A percentile compares a stretch with the other conserved stretches of the same genome.
These are phyloP conservation scores for Cutaneotrichosporon dermatis DNA, from an alignment of 1,284 basidiomycete genomes.

Conservation along the genomic window DNA sequence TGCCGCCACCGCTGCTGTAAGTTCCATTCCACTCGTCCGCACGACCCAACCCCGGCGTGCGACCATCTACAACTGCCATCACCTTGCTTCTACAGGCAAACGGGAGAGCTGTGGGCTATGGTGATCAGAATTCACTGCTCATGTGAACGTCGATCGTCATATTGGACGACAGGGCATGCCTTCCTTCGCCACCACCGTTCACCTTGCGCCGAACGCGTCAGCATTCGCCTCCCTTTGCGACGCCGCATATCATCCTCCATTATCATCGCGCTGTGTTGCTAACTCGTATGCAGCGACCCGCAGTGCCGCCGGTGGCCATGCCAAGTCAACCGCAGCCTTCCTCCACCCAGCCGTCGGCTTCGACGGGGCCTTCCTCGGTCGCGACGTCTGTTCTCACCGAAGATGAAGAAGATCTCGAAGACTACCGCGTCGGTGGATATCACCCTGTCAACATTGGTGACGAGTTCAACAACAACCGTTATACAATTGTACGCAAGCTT, in stretches of 20 bases:
- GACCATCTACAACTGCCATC: not conserved
- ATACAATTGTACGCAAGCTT: conserved; percentile 88
- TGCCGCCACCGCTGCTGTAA: conserved; percentile 1
- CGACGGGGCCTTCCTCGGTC: conserved; percentile 33
- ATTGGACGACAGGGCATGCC: not conserved
- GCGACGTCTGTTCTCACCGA: conserved; percentile 48
- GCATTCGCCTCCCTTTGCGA: not conserved
- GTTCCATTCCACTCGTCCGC: not conserved
- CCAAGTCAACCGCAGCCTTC: conserved; percentile 13
- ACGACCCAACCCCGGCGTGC: not conserved
- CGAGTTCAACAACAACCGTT: conserved; percentile 79
- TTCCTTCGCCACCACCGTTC: not conserved
- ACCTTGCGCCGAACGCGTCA: not conserved
- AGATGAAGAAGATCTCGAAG: conserved; percentile 52
- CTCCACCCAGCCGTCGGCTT: conserved; percentile 14
- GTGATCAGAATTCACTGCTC: not conserved
- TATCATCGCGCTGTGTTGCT: not conserved
- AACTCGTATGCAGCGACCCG: not conserved
- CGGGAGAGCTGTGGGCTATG: no score
- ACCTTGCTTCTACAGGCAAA: no score
- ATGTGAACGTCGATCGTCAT: conserved; percentile 6
- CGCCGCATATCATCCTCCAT: not conserved
- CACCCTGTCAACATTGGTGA: conserved; percentile 96
- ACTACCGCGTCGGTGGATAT: conserved; percentile 88
- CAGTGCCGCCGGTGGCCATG: conserved; percentile 12